phyloP scores from a whole-genome alignment of 2,329 filamentous ascomycete species.

The Stemphylium vesicarium region DNA sequence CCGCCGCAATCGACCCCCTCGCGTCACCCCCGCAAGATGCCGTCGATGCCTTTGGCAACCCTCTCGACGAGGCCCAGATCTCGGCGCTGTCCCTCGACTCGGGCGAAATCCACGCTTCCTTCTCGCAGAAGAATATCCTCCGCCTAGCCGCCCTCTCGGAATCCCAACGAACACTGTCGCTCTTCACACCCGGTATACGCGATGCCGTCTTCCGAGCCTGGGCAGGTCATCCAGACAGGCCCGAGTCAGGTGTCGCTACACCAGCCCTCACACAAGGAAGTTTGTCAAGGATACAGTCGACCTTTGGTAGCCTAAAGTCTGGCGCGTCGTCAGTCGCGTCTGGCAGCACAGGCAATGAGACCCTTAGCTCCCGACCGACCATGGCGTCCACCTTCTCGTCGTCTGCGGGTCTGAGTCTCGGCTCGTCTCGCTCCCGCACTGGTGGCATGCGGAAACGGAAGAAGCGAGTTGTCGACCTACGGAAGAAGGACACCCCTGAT shows the following conservation, averaged over 20 bases:
- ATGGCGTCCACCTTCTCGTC: slow-evolving; percentile 65
- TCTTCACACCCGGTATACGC: slow-evolving; percentile 89
- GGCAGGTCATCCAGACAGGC: slow-evolving; percentile 77
- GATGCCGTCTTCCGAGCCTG: slow-evolving; percentile 93
- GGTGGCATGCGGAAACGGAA: slow-evolving; percentile 77
- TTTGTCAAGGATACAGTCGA: slow-evolving; percentile 56
- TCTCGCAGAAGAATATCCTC: slow-evolving; percentile 92
- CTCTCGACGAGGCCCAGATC: slow-evolving; percentile 75
- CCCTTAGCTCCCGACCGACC: slow-evolving; percentile 69
- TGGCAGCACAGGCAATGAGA: slow-evolving; percentile 56
- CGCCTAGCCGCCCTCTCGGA: slow-evolving; percentile 82
- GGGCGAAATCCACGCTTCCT: slow-evolving; percentile 83
- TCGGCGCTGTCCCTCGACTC: slow-evolving; percentile 80
- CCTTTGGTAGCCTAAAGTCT: slow-evolving; percentile 56
- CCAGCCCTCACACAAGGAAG: slow-evolving; percentile 53
- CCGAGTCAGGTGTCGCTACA: slow-evolving; percentile 59
- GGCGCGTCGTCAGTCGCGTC: slow-evolving; percentile 43
- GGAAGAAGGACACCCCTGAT: slow-evolving; percentile 62
- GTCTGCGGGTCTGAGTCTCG: slow-evolving; percentile 66
- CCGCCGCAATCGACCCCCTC: slow-evolving; percentile 77
- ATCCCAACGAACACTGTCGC: slow-evolving; percentile 86
- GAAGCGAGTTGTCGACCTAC: slow-evolving; percentile 80
- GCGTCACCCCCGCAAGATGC: slow-evolving; percentile 81
- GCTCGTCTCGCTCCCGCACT: slow-evolving; percentile 65
- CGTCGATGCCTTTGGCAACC: slow-evolving; percentile 79